These are phyloP conservation scores for Volvox reticuliferus DNA, from an alignment of 139 green algal species.

Conservation along the genomic window DNA sequence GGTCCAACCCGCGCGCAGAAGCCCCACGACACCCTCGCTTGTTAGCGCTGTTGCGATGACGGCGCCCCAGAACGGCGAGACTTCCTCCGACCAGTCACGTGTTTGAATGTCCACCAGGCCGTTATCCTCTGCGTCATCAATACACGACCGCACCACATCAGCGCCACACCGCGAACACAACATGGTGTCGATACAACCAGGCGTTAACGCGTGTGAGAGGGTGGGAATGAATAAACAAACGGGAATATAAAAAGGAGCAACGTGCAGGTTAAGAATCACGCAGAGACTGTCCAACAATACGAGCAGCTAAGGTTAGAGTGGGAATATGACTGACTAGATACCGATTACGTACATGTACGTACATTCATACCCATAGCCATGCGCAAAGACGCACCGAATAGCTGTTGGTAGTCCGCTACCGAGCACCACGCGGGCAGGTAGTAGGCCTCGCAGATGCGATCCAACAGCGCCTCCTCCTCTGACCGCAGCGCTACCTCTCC, in stretches of 20 bases:
- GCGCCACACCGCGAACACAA: too few relatives aligned
- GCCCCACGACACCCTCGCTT: constrained; percentile 82
- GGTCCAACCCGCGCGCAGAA: constrained; percentile 88
- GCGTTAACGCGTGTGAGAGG: background rate
- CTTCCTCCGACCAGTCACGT: constrained; percentile 91
- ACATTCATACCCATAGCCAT: too few relatives aligned
- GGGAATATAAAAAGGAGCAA: background rate
- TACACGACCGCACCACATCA: too few relatives aligned
- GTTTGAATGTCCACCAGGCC: constrained; percentile 73
- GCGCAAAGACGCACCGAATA: constrained; percentile 69
- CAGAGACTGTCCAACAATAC: too few relatives aligned
- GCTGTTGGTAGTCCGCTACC: constrained; percentile 86
- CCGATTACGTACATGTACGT: too few relatives aligned
- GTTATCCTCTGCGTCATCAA: constrained; percentile 41
- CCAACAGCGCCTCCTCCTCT: constrained; percentile 84
- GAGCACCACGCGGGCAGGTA: constrained; percentile 98
- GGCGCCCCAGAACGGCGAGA: constrained; percentile 95
- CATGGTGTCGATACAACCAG: too few relatives aligned
- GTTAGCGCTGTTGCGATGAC: constrained; percentile 92
- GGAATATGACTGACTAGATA: too few relatives aligned
- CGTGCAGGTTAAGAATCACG: background rate
- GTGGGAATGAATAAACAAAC: background rate
- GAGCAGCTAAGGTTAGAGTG: too few relatives aligned
- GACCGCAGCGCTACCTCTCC: constrained; percentile 62
- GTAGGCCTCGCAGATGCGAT: constrained; percentile 96